Conservation (phyloP, 2,329 filamentous ascomycete genomes). For the Pyrenophora tritici-repentis region DNA sequence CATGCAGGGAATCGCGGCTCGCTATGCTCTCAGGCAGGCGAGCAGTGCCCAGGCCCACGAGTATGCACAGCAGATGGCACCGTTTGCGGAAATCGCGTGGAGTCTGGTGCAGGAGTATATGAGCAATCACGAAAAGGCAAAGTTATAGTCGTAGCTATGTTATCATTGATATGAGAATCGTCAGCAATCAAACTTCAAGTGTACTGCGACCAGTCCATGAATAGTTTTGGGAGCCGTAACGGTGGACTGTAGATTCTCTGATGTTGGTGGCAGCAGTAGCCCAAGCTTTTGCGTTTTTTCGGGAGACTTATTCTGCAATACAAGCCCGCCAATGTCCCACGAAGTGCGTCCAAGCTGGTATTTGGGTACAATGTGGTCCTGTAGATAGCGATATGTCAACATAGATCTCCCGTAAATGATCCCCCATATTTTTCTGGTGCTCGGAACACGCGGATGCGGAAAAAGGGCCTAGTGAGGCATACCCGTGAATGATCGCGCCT, state of each 20-base stretch:
- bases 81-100: slow-evolving; percentile 82
- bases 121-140: slow-evolving; percentile 43
- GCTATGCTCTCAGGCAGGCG: slow-evolving; percentile 83
- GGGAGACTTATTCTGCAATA: slow-evolving; percentile 13
- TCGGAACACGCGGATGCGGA: slow-evolving; percentile 1
- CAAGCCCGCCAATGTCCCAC: slow-evolving; percentile 8
- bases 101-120: slow-evolving; percentile 64
- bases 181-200: background rate
- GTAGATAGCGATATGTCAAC: slow-evolving; percentile 30
- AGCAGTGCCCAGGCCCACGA: slow-evolving; percentile 80
- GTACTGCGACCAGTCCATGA: background rate
- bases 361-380: slow-evolving; percentile 28
- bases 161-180: background rate
- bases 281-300: slow-evolving; percentile 14
- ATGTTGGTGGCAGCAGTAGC: slow-evolving; percentile 9
- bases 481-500: slow-evolving; percentile 25
- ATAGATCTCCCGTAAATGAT: slow-evolving; percentile 12
- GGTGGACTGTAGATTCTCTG: slow-evolving; percentile 3
- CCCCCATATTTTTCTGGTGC: slow-evolving; percentile 9
- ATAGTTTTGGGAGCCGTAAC: background rate
- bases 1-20: slow-evolving; percentile 89
- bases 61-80: slow-evolving; percentile 70
- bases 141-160: slow-evolving; percentile 31
- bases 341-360: slow-evolving; percentile 28
- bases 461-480: slow-evolving; percentile 23